phyloP scores from a whole-genome alignment of 2,329 filamentous ascomycete genomes.

The Fusarium sp. region DNA sequence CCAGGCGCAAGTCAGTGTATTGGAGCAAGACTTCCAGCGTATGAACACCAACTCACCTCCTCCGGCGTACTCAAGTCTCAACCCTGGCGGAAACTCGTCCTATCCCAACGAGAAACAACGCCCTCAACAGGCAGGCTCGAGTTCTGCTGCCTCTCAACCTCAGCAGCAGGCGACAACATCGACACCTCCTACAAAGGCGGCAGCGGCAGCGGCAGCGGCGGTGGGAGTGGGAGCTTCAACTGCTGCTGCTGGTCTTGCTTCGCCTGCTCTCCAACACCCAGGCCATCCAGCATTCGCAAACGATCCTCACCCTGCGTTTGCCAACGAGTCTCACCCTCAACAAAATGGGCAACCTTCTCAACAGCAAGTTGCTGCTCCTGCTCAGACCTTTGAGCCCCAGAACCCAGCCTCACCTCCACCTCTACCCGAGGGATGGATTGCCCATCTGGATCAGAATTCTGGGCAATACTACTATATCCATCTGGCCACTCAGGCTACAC shows the following conservation, averaged over 20 bases:
- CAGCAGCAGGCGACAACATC: constrained; percentile 44
- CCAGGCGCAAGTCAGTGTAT: constrained; percentile 70
- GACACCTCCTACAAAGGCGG: constrained; percentile 51
- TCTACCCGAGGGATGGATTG: constrained; percentile 97
- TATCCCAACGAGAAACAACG: constrained; percentile 86
- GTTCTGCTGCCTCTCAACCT: constrained; percentile 47
- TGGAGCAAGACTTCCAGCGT: constrained; percentile 88
- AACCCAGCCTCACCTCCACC: constrained; percentile 89
- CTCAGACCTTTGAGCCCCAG: constrained; percentile 58
- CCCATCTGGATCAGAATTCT: constrained; percentile 93
- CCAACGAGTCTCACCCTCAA: constrained; percentile 78
- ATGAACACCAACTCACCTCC: constrained; percentile 88
- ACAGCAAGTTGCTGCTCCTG: constrained; percentile 60
- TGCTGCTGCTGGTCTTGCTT: constrained; percentile 55
- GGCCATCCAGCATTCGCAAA: constrained; percentile 51
- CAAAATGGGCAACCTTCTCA: constrained; percentile 62
- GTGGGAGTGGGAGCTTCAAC: constrained; percentile 35
- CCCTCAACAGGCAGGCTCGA: constrained; percentile 54
- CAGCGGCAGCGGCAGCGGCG: constrained; percentile 40
- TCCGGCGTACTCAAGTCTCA: constrained; percentile 92
- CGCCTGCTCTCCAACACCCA: constrained; percentile 67
- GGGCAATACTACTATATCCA: constrained; percentile 99
- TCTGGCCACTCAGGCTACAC: constrained; percentile 91
- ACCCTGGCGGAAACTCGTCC: constrained; percentile 63
- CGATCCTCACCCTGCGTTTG: constrained; percentile 79